Base-by-base conservation (phyloP, 768 basidiomycete species). In the Hirschioporus abietinus region DNA sequence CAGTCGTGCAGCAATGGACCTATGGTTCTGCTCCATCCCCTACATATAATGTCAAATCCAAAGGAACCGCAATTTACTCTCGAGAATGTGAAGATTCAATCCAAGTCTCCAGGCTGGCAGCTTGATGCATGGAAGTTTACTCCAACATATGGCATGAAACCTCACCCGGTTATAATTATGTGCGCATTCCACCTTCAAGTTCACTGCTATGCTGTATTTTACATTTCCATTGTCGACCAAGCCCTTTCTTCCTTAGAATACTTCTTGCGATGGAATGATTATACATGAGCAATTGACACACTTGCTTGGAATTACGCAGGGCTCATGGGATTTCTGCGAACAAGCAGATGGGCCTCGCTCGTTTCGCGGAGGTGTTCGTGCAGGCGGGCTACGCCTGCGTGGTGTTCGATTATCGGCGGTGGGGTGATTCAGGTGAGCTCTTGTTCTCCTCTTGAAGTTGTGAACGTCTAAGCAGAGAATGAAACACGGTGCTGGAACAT, bases 371-470 rank as follows among this genome's bases (percentile, higher is more conserved):
- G 58, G 68, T 68, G 20, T 79, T 78, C 63, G 71, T 74, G 6
- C 58, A 65, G 1, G 66, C 68, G 7, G 78, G 77, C 10, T 78
- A 79, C 60, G 78, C 74, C 0, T 76, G 70, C 62, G 63, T 79
- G 8, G 74, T 78, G 23, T 80, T 80, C 62, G 78, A 80, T 69
- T 80, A 79, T 66, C 74, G 79, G 15, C 72, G 77, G 12, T 80
- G 77, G 77, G 79, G 79, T 6, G 68, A 68, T 0, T 80, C 77
- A 25, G 77, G 77, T 76, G n/a, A 15, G 70, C 67, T 15, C 35
- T 1, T 25, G 35, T 23, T 12, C 18, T 61, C n/a, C 12, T 6
- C 10, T 30, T 26, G 58, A n/a, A 59, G 9, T n/a, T 59, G n/a
- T 9, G 9, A 59, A 59, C 9, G 25, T 59, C 58, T n/a, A 59